Base-by-base conservation (phyloP, 2,329 filamentous ascomycete species). In the Fusarium virguliforme region DNA sequence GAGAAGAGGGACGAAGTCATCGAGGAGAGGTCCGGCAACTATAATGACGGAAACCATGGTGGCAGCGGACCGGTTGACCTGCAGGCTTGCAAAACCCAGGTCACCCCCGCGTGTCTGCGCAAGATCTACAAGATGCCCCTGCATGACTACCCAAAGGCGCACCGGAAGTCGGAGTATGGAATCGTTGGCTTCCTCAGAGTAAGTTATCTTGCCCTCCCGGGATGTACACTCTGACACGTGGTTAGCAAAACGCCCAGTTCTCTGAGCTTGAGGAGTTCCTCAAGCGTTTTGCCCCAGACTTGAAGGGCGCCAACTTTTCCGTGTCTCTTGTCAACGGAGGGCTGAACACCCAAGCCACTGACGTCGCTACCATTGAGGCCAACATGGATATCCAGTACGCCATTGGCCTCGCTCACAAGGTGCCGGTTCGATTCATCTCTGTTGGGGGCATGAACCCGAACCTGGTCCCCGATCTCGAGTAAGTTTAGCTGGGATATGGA, bases 81-180 rank as follows among this genome's bases (percentile, higher is more conserved):
- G 9, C 43, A 74, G 4, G 72, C 59, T 10, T 86, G 84, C 74
- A 81, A 83, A 30, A 68, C 73, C 1, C 71, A 74, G 24, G 77
- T 84, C 57, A 85, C 84, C 0, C 85, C 85, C 1, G 77, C 78
- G 1, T 87, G 85, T 34, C 65, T 87, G 5, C 79, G 81, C 40
- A 78, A 81, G 7, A 73, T 86, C 13, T 87, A 87, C 75, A 81
- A 81, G 4, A 80, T 86, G 28, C 78, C 78, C 28, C 32, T 43
- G 15, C 65, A 77, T 8, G 77, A 81, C 30, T 89, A 91, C 8
- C 81, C 87, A 8, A 89, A 79, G 24, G 87, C 90, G 10, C 88
- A 84, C 74, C 88, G 84, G 26, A 91, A 81, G 0, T 91, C 91
- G 62, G 87, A 85, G 64, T 88, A 91, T 56, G 91, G 91, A n/a